Percentiles rank a stretch among this genome's conserved stretches.
Conservation (phyloP, 108 stramenopile species). For the Aurantiochytrium sp. region DNA sequence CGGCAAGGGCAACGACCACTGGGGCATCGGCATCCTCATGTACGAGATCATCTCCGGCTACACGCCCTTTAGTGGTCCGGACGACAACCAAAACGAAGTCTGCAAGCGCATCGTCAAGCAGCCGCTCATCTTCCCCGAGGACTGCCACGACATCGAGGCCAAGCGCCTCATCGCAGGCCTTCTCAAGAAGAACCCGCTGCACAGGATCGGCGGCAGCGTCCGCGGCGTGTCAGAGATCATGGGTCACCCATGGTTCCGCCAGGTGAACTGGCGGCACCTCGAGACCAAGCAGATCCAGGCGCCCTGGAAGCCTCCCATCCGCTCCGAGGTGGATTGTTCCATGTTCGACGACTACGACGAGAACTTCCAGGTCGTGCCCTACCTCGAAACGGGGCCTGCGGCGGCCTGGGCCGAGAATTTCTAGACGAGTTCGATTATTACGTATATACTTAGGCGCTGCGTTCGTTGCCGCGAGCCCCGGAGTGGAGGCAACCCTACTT, state of each 20-base stretch:
- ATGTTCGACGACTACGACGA: constrained; percentile 95
- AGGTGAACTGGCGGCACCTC: constrained; percentile 79
- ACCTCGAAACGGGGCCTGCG: constrained; percentile 26
- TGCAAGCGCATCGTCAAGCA: constrained; percentile 49
- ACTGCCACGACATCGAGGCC: constrained; percentile 46
- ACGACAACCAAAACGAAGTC: constrained; percentile 76
- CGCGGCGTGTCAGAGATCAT: constrained; percentile 74
- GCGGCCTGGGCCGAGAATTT: constrained; percentile 7
- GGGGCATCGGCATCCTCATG: constrained; percentile 75
- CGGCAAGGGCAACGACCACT: constrained; percentile 71
- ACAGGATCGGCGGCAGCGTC: constrained; percentile 46
- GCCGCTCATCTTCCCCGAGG: constrained; percentile 35
- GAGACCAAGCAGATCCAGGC: constrained; percentile 78
- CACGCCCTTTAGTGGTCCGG: constrained; percentile 60
- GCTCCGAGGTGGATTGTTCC: constrained; percentile 81
- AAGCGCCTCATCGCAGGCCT: constrained; percentile 46
- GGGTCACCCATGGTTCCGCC: constrained; percentile 80
- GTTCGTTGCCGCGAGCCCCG: no score
- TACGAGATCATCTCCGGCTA: constrained; percentile 66
- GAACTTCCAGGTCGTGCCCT: constrained; percentile 62
- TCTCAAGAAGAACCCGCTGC: constrained; percentile 40
- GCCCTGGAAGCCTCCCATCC: constrained; percentile 89
- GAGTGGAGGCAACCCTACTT: no score
- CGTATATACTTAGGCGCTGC: no score
- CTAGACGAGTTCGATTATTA: neutral